phyloP scores from a whole-genome alignment of 1,284 basidiomycete species.

The Tausonia pullulans region DNA sequence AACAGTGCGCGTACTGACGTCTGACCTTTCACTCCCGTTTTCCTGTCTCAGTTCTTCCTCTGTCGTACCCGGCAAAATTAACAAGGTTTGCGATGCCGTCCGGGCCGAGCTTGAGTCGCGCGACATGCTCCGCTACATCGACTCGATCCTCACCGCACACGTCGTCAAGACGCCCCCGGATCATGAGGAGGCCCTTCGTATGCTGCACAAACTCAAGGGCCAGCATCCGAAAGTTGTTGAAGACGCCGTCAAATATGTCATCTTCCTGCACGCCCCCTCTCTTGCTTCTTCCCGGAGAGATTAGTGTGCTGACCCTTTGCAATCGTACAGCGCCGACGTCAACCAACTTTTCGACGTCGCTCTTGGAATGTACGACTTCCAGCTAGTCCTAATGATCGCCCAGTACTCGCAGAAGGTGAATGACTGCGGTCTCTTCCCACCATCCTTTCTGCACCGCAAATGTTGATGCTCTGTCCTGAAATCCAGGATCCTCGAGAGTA shows the following conservation, averaged over 20 bases:
- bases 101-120: conserved; percentile 58
- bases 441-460: background rate
- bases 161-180: conserved; percentile 87
- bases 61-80: conserved; percentile 48
- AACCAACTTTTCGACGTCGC: conserved; percentile 87
- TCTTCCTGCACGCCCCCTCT: conserved; percentile 53
- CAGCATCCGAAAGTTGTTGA: conserved; percentile 67
- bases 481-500: conserved; percentile 90
- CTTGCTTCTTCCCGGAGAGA: background rate
- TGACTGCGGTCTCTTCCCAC: background rate
- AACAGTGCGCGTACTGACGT: no score
- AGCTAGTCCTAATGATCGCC: conserved; percentile 86
- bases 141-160: conserved; percentile 82
- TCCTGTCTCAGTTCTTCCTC: conserved; percentile 44
- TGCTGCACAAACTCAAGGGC: conserved; percentile 67
- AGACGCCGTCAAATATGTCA: conserved; percentile 95
- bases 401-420: conserved; percentile 89
- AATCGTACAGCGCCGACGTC: conserved; percentile 57
- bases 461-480: background rate
- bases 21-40: background rate
- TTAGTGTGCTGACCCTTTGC: background rate
- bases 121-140: conserved; percentile 70
- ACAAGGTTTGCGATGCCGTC: conserved; percentile 67
- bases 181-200: conserved; percentile 68
- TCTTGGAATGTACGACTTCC: conserved; percentile 97